Base-by-base conservation (phyloP, 1,284 basidiomycete species). In the Moesziomyces sp. region DNA sequence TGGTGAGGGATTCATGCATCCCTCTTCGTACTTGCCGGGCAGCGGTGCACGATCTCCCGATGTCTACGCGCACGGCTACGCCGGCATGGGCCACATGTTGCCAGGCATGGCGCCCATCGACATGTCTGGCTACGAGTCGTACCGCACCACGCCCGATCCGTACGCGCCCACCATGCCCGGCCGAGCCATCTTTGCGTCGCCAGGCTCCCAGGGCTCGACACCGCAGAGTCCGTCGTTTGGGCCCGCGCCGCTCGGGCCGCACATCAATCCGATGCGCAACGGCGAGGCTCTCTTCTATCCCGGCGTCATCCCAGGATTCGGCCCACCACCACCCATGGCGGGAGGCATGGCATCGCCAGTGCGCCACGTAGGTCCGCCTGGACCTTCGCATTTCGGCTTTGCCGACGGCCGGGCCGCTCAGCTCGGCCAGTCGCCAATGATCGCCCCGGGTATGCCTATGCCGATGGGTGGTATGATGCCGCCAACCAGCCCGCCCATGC, bases 81-180 rank as follows among this genome's bases (percentile, higher is more conserved):
- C 64, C 3, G 63, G 69, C 21, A 52, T 60, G 9, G 45, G 58
- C 9, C 57, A 58, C 45, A 65, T 74, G 58, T 30, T 62, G 10
- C 71, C 71, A 3, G 60, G 58, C 40, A 69, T 69, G 62, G 45
- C 58, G 16, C 63, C 60, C 8, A 62, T 75, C 49, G 75, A 77
- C 60, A 68, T 72, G 64, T 68, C 71, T 21, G 75, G 65, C 44
- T 77, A 74, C 62, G 75, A 77, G 44, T 68, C 72, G 26, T 77
- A 74, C 42, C 67, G 75, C 23, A 74, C 76, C 9, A 75, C 76
- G n/a, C 76, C 76, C 10, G 76, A 78, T 40, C 76, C 76, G 0
- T 78, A 78, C 35, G 76, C 73, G 10, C 72, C 72, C 18, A 65
- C 72, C 38, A 66, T 70, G 59, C 67, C 72, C 26, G 67, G 72